Conservation (phyloP, 1,139 yeast genomes). For the Yamadazyma sp. region DNA sequence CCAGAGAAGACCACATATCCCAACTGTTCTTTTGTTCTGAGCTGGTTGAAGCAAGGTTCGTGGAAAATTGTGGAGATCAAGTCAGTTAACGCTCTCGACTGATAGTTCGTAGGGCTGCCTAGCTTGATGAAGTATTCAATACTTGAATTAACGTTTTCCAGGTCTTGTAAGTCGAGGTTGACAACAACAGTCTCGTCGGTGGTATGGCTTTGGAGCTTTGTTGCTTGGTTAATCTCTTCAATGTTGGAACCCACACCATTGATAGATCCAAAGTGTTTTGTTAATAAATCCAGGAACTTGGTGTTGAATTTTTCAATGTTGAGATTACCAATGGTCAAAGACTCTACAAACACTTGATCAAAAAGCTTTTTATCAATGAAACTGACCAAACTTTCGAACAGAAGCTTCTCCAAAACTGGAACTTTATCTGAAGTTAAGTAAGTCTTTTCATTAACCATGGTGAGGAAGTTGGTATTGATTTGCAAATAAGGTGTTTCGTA, state of each 20-base stretch:
- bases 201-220: constrained; percentile 38
- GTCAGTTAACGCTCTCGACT: constrained; percentile 52
- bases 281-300: constrained; percentile 22
- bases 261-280: constrained; percentile 19
- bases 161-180: constrained; percentile 58
- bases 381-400: constrained; percentile 48
- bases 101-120: constrained; percentile 43
- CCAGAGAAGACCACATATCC: constrained; percentile 87
- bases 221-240: constrained; percentile 25
- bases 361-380: constrained; percentile 44
- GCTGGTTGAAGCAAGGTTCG: constrained; percentile 87
- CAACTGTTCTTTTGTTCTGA: constrained; percentile 88
- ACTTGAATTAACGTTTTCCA: constrained; percentile 78
- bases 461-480: constrained; percentile 60
- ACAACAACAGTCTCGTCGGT: constrained; percentile 45
- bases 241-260: constrained; percentile 43
- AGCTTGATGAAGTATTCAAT: constrained; percentile 77
- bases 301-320: constrained; percentile 28
- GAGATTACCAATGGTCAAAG: constrained; percentile 79
- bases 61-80: constrained; percentile 68
- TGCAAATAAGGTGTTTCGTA: constrained; percentile 75
- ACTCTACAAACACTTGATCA: constrained; percentile 58
- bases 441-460: constrained; percentile 67
- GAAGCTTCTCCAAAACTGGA: constrained; percentile 42
- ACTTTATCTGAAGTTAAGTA: constrained; percentile 67